Percentiles rank a stretch among this genome's conserved stretches.
Conservation (phyloP, 257 asterid genomes). For the Solanum peruvianum region DNA sequence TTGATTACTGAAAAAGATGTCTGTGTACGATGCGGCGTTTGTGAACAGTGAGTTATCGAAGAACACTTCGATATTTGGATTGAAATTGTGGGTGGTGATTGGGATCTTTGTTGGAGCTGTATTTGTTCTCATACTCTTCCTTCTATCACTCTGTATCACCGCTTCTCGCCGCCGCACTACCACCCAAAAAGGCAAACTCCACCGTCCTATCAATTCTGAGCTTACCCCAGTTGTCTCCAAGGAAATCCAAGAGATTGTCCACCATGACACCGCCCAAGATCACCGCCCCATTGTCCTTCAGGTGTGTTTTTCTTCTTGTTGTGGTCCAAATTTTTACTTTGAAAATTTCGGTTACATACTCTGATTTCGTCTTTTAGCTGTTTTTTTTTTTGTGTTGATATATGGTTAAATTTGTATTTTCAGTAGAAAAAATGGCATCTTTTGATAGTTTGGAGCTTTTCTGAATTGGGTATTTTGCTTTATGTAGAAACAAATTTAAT, state of each 20-base stretch:
- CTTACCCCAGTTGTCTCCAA: slow-evolving; percentile 58
- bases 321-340: not conserved
- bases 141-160: slow-evolving; percentile 71
- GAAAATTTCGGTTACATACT: not conserved
- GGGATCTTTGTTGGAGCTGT: slow-evolving; percentile 79
- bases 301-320: slow-evolving; percentile 9
- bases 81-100: slow-evolving; percentile 75
- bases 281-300: slow-evolving; percentile 50
- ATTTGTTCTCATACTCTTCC: slow-evolving; percentile 61
- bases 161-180: slow-evolving; percentile 56
- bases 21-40: slow-evolving; percentile 50
- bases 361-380: not conserved
- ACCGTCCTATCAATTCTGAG: slow-evolving; percentile 23
- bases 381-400: not conserved
- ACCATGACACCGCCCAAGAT: slow-evolving; percentile 46
- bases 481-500: not conserved
- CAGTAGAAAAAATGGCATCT: not conserved
- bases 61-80: slow-evolving; percentile 69
- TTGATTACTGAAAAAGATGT: slow-evolving; percentile 27
- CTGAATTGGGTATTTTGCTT: not conserved
- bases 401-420: not conserved
- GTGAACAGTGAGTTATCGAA: slow-evolving; percentile 60
- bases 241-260: slow-evolving; percentile 66
- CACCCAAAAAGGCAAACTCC: slow-evolving; percentile 8
- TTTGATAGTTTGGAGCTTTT: not conserved